phyloP scores from a whole-genome alignment of 2,329 filamentous ascomycete species.

The Botrytis galanthina region DNA sequence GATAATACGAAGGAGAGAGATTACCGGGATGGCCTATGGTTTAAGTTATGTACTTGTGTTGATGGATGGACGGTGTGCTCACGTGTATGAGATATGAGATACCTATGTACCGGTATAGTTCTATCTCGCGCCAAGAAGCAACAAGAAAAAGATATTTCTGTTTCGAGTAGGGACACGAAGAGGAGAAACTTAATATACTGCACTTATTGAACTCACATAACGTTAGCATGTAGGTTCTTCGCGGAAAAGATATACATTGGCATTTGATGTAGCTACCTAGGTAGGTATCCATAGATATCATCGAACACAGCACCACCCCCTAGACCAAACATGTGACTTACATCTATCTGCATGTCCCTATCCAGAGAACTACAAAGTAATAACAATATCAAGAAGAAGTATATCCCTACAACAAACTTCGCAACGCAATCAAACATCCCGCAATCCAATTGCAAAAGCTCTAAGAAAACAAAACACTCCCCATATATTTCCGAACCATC shows the following conservation, averaged over 20 bases:
- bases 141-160: not conserved
- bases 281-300: not conserved
- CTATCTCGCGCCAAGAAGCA: not conserved
- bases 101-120: not conserved
- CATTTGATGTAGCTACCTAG: not conserved
- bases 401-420: not conserved
- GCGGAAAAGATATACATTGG: too few species aligned
- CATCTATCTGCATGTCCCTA: accelerated
- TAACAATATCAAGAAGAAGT: not conserved
- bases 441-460: not conserved
- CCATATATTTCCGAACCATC: not conserved
- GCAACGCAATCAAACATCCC: not conserved
- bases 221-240: not conserved
- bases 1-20: not conserved
- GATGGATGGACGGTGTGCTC: not conserved
- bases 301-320: not conserved
- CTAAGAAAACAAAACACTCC: not conserved
- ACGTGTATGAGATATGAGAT: not conserved
- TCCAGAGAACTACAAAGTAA: not conserved
- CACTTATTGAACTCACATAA: not conserved
- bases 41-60: not conserved
- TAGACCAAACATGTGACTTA: not conserved
- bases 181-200: not conserved
- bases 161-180: accelerated
- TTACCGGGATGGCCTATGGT: not conserved